phyloP scores from a whole-genome alignment of 805 yeast species.

The Ogataea ganodermae region DNA sequence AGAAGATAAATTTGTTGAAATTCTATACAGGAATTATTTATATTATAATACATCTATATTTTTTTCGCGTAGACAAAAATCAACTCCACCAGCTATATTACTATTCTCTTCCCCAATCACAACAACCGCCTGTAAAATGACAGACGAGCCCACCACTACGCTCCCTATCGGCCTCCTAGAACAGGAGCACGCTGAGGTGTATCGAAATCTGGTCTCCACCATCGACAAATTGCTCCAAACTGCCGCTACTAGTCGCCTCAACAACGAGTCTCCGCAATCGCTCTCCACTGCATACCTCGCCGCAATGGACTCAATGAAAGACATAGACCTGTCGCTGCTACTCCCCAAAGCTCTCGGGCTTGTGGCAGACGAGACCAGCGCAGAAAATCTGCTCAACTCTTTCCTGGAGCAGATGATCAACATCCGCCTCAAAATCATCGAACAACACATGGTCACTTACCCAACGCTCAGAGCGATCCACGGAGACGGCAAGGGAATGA shows the following conservation, averaged over 20 bases:
- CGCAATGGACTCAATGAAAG: constrained; percentile 12
- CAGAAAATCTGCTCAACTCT: constrained; percentile 11
- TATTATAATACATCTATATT: too few species aligned
- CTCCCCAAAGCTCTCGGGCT: constrained; percentile 10
- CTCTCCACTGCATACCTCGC: constrained; percentile 6
- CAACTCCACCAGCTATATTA: too few species aligned
- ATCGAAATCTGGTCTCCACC: constrained; percentile 33
- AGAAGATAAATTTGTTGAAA: too few species aligned
- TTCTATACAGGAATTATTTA: too few species aligned
- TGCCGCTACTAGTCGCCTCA: constrained; percentile 13
- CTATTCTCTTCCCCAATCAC: too few species aligned
- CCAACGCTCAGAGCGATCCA: constrained; percentile 26
- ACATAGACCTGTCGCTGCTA: constrained; percentile 15
- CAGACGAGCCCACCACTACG: too few species aligned
- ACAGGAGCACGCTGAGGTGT: constrained; percentile 34
- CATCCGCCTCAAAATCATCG: constrained; percentile 21
- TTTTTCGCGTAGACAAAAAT: too few species aligned
- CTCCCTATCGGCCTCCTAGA: too few species aligned
- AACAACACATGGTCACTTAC: constrained; percentile 28
- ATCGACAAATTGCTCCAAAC: constrained; percentile 36
- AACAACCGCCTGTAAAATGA: too few species aligned
- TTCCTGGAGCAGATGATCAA: constrained; percentile 23
- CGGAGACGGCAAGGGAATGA: constrained; percentile 16
- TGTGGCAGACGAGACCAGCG: not conserved
- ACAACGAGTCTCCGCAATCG: constrained; percentile 7